Evolutionary conservation across 2,329 filamentous ascomycete species (phyloP).

Genomic region (Diaporthe longicolla): DNA sequence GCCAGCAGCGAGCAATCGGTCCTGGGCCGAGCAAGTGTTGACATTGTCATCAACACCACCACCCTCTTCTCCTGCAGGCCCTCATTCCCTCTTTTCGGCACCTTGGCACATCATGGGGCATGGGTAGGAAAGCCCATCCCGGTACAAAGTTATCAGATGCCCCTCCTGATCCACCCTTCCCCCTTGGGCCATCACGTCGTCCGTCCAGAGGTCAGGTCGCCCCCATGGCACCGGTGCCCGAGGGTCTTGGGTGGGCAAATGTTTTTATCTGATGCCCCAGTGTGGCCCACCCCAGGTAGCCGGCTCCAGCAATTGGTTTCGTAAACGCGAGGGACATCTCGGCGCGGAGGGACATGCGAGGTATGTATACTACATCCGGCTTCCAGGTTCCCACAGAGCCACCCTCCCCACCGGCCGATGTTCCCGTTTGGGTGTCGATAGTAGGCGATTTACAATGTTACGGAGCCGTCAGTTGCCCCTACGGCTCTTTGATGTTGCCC

Average conservation of each 20-base stretch:
- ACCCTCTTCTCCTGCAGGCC: constrained; percentile 5
- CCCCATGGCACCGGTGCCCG: not conserved
- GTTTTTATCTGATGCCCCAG: constrained; percentile 40
- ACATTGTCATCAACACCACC: not conserved
- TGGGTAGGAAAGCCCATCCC: constrained; percentile 28
- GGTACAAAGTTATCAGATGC: constrained; percentile 43
- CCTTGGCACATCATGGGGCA: constrained; percentile 19
- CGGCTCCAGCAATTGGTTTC: constrained; percentile 3
- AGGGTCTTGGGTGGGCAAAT: constrained; percentile 7
- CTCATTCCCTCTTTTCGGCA: constrained; percentile 21
- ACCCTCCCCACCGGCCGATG: not conserved
- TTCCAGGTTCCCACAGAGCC: not conserved
- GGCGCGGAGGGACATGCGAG: not conserved
- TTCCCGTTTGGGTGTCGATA: not conserved
- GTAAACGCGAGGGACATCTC: constrained; percentile 10
- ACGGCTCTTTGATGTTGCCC: not conserved
- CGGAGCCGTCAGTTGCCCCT: constrained; percentile 9
- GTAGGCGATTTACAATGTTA: not conserved
- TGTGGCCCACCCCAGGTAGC: constrained; percentile 6
- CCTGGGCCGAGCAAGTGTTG: not conserved
- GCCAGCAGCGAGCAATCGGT: not conserved
- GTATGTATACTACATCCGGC: not conserved
- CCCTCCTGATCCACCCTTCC: constrained; percentile 37
- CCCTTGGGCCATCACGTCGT: constrained; percentile 1
- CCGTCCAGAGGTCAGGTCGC: not conserved